Evolutionary conservation across 495 filamentous ascomycete genomes (phyloP).

Genomic region (Umbilicaria muhlenbergii): DNA sequence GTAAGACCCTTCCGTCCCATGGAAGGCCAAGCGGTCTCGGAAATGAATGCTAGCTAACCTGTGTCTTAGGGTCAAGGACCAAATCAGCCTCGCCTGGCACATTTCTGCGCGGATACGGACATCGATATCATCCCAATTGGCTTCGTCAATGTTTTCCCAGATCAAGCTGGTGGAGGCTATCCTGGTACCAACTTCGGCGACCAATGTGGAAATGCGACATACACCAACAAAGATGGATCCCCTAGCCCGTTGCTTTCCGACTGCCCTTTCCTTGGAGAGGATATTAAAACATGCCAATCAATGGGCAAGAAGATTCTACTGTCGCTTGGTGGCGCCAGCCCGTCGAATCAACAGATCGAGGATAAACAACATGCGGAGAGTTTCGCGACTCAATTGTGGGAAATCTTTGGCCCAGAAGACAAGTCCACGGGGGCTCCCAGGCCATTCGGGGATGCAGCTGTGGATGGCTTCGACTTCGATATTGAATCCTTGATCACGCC

Average conservation of each 20-base stretch:
- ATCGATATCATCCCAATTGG: slow-evolving; percentile 54
- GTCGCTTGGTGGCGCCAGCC: slow-evolving; percentile 49
- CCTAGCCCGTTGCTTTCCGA: slow-evolving; percentile 22
- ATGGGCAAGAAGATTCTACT: slow-evolving; percentile 51
- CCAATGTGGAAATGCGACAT: slow-evolving; percentile 40
- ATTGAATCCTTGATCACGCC: slow-evolving; percentile 32
- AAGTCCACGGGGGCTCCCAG: slow-evolving; percentile 25
- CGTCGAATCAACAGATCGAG: slow-evolving; percentile 45
- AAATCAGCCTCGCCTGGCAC: slow-evolving; percentile 28
- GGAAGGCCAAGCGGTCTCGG: not conserved
- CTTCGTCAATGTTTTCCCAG: slow-evolving; percentile 50
- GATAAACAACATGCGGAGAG: slow-evolving; percentile 31
- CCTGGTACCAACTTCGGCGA: slow-evolving; percentile 53
- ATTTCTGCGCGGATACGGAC: slow-evolving; percentile 39
- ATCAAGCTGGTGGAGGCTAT: slow-evolving; percentile 32
- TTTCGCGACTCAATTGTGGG: slow-evolving; percentile 48
- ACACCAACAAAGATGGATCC: slow-evolving; percentile 12
- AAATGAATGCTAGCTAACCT: slow-evolving; percentile 1
- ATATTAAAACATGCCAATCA: slow-evolving; percentile 50
- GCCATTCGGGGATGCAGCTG: slow-evolving; percentile 45
- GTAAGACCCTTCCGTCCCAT: slow-evolving; percentile 18
- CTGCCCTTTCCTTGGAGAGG: slow-evolving; percentile 26
- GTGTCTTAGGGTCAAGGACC: slow-evolving; percentile 32
- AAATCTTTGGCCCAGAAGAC: slow-evolving; percentile 44
- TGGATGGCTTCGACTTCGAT: slow-evolving; percentile 65